A percentile compares a stretch with the other conserved stretches of the same genome.
These are phyloP conservation scores for Plantago elongata DNA, from an alignment of 257 asterid genomes.

Conservation along the genomic window DNA sequence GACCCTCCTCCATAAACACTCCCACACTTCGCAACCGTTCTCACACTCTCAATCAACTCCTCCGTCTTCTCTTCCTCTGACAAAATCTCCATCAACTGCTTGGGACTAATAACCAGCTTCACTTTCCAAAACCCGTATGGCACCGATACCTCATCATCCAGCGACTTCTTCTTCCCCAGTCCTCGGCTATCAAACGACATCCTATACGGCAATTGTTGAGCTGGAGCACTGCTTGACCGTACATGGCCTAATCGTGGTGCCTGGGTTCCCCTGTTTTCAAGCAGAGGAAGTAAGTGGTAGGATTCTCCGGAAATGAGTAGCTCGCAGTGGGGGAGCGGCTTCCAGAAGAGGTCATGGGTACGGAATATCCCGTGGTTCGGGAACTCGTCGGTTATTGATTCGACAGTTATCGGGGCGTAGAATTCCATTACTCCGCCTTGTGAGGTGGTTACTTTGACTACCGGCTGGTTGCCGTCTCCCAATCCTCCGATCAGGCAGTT, in stretches of 20 bases:
- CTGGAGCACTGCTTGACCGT: slow-evolving; percentile 58
- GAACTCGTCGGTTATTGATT: slow-evolving; percentile 72
- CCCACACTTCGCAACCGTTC: slow-evolving; percentile 80
- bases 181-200: slow-evolving; percentile 69
- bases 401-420: slow-evolving; percentile 48
- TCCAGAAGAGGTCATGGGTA: slow-evolving; percentile 72
- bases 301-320: slow-evolving; percentile 55
- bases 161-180: slow-evolving; percentile 25
- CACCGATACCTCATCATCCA: slow-evolving; percentile 7
- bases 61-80: slow-evolving; percentile 65
- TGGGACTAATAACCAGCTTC: slow-evolving; percentile 67
- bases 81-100: slow-evolving; percentile 65
- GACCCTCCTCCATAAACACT: slow-evolving; percentile 37
- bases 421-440: slow-evolving; percentile 82
- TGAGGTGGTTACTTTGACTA: slow-evolving; percentile 49
- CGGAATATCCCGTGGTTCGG: slow-evolving; percentile 80
- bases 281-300: slow-evolving; percentile 46
- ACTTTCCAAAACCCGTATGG: slow-evolving; percentile 68
- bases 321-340: slow-evolving; percentile 58
- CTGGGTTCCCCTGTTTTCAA: neutral
- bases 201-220: slow-evolving; percentile 40
- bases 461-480: slow-evolving; percentile 34
- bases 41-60: slow-evolving; percentile 77
- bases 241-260: slow-evolving; percentile 42
- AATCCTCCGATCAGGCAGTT: slow-evolving; percentile 66